Evolutionary conservation across 2,329 filamentous ascomycete species (phyloP).

Genomic region (Fusarium zealandicum): DNA sequence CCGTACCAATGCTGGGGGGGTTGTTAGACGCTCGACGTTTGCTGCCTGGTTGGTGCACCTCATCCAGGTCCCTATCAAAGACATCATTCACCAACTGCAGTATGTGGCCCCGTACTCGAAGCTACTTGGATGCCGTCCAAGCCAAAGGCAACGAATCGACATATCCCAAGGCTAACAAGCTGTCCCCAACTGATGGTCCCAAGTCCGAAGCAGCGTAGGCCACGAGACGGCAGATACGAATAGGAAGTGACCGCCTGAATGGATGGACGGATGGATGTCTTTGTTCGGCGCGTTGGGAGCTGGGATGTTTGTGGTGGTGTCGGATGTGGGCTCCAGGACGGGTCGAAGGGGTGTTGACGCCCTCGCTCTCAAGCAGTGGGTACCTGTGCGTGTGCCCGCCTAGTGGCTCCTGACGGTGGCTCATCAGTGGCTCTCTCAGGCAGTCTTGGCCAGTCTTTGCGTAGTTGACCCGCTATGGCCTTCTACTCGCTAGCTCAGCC

Average conservation of each 20-base stretch:
- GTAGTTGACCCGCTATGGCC: constrained; percentile 33
- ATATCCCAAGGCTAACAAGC: constrained; percentile 14
- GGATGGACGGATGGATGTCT: constrained; percentile 34
- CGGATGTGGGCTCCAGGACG: constrained; percentile 31
- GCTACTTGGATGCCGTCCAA: constrained; percentile 15
- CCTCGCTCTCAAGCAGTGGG: constrained; percentile 15
- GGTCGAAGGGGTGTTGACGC: constrained; percentile 32
- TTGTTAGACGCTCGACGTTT: constrained; percentile 7
- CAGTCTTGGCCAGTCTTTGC: constrained; percentile 30
- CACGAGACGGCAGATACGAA: constrained; percentile 23
- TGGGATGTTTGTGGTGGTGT: constrained; percentile 38
- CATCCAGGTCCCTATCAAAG: constrained; percentile 1
- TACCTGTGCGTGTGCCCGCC: not conserved
- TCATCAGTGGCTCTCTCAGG: constrained; percentile 32
- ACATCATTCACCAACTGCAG: constrained; percentile 2
- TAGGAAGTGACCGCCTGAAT: constrained; percentile 18
- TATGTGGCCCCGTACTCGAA: constrained; percentile 4
- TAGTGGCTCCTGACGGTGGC: constrained; percentile 25
- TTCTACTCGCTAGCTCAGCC: constrained; percentile 26
- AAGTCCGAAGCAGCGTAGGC: constrained; percentile 27
- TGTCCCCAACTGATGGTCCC: constrained; percentile 14
- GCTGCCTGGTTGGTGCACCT: not conserved
- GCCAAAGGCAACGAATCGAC: constrained; percentile 19
- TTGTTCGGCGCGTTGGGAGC: constrained; percentile 29
- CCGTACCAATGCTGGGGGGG: constrained; percentile 8